Evolutionary conservation across 2,329 filamentous ascomycete genomes (phyloP).

Genomic region (Pseudocercospora pini-densiflorae): DNA sequence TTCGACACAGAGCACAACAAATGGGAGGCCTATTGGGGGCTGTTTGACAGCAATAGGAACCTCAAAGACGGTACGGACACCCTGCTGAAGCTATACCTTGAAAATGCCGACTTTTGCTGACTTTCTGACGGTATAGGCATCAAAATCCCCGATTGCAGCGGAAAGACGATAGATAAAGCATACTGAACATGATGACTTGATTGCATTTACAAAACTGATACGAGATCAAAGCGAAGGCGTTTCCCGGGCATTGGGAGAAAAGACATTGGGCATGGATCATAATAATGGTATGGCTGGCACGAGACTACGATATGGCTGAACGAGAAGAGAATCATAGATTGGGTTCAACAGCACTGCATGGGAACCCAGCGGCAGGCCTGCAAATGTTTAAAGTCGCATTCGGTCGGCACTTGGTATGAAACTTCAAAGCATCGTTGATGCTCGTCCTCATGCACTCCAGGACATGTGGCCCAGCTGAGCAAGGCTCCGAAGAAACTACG

Average conservation of each 20-base stretch:
- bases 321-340: not conserved
- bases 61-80: constrained; percentile 68
- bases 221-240: not conserved
- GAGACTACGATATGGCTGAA: not conserved
- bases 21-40: constrained; percentile 96
- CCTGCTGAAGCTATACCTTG: not conserved
- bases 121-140: constrained; percentile 45
- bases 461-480: not conserved
- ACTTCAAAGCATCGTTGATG: not conserved
- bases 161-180: constrained; percentile 59
- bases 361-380: not conserved
- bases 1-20: constrained; percentile 69
- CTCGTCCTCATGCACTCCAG: not conserved
- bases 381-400: not conserved
- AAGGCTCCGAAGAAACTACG: not conserved
- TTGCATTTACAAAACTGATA: not conserved
- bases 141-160: constrained; percentile 84
- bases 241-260: not conserved
- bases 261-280: not conserved
- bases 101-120: not conserved
- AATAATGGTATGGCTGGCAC: constrained; percentile 1
- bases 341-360: constrained; percentile 5
- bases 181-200: constrained; percentile 9
- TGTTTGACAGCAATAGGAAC: constrained; percentile 83
- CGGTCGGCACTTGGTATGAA: not conserved